phyloP scores from a whole-genome alignment of 176 grass and related monocot genomes.

The Carex littledalei region DNA sequence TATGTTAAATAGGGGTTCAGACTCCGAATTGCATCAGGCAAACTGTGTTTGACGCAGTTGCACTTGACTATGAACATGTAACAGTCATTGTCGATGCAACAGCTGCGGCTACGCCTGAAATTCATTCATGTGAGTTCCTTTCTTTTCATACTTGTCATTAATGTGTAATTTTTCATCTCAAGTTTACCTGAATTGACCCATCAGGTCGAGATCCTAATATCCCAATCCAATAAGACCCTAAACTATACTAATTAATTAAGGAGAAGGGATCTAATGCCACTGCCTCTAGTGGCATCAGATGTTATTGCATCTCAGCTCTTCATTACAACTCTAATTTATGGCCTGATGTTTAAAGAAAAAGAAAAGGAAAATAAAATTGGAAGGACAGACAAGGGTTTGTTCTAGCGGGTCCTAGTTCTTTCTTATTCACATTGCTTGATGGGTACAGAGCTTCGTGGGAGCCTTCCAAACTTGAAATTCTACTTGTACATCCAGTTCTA shows the following conservation, averaged over 20 bases:
- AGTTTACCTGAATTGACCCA: not conserved
- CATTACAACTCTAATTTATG: not conserved
- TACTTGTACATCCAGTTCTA: not conserved
- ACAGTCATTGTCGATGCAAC: slow-evolving; percentile 76
- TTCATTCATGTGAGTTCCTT: slow-evolving; percentile 64
- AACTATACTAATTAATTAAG: not conserved
- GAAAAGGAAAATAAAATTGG: not conserved
- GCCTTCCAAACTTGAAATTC: not conserved
- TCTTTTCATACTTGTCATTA: not conserved
- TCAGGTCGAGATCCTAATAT: not conserved
- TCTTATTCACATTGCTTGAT: not conserved
- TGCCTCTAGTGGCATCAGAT: not conserved
- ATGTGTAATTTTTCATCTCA: not conserved
- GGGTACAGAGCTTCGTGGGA: not conserved
- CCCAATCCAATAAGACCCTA: not conserved
- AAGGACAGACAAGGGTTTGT: not conserved
- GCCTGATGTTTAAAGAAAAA: not conserved
- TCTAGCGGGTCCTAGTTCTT: not conserved
- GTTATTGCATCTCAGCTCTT: not conserved
- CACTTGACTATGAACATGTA: slow-evolving; percentile 69
- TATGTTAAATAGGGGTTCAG: slow-evolving; percentile 56
- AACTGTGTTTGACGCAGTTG: slow-evolving; percentile 84
- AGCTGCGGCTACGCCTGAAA: slow-evolving; percentile 71
- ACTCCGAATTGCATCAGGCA: slow-evolving; percentile 94
- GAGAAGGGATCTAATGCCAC: not conserved